Evolutionary conservation across 345 rosid genomes (phyloP), one percentile per base, ranked within the genome.

Genomic region (Brassica incana): DNA sequence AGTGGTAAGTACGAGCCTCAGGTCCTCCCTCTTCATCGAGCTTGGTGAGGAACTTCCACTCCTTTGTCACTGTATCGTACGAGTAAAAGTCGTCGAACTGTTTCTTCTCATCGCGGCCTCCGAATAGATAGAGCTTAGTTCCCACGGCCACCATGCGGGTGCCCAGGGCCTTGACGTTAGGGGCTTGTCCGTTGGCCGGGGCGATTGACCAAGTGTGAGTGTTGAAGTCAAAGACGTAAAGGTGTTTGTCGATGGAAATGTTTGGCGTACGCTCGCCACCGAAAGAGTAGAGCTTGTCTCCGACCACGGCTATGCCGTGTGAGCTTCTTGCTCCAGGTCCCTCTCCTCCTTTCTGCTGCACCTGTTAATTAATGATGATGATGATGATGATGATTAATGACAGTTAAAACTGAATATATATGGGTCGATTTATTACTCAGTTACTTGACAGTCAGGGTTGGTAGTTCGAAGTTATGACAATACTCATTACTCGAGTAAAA

Each of bases 251-350:
- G 43, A 38, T 38, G 43, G 10, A 8, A 38, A 38, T 8, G 10
- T 38, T 38, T 6, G 38, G 14, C 10, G 0, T 9, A 8, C 68
- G 11, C 68, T 77, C 80, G 35, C 80, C 80, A 0, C 75, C 80
- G 59, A 60, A 77, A 16, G 56, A 14, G 65, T 71, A 77, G 6
- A 71, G 64, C 36, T 77, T 71, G 59, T 77, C 70, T 27, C 80
- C 69, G 9, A 77, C 5, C 30, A 69, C 67, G 0, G 62, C 69
- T 20, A 77, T 43, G 67, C 59, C 50, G 23, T 77, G 80, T 77
- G 75, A 15, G 45, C 75, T 3, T 69, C 80, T 77, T 0, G n/a
- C 10, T 43, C 69, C 75, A 5, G 75, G 80, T 16, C 5, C 2
- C 0, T 11, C 16, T 16, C 6, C 64, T 75, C 50, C 69, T 35